Evolutionary conservation across 805 yeast species (phyloP), one percentile per base, ranked within the genome.

Genomic region (Brettanomyces custersianus): DNA sequence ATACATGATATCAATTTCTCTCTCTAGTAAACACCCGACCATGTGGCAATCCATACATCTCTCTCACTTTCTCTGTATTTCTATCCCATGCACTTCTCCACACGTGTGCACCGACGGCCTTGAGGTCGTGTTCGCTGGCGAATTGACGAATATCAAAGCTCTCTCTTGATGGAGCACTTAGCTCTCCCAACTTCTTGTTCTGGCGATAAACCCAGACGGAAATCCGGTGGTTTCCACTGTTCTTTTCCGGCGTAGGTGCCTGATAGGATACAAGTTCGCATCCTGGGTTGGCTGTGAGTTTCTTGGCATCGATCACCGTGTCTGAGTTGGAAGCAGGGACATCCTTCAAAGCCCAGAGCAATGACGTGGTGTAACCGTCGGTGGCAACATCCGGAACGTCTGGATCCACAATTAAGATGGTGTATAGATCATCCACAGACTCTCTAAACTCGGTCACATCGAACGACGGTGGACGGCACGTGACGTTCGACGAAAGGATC

Each of bases 141-240:
- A 86, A 88, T 5, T 52, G 48, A 54, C 97, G 74, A 42, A 90
- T 77, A 49, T 85, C 74, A 52, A 90, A 90, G 37, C 63, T 54
- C 10, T 70, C 71, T 44, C 77, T 59, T 24, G 54, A 33, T 3
- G 51, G 38, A 25, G 41, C 45, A 15, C 48, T 39, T 24, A 46
- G 46, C 43, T 30, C 44, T 16, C 43, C 44, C 19, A 52, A 40
- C 13, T 53, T 46, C 20, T 44, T 46, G 3, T 44, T 52, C 59
- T 92, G 97, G 60, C 87, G 77, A 57, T 86, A 81, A 4, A 87
- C 94, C 96, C 96, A 88, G 29, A 85, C 73, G 35, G 83, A 77
- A 37, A 82, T 77, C 60, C 97, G 74, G 58, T 90, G 95, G 22
- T 66, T 66, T 29, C 84, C 86, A 4, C 80, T 68, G 57, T 92